Base-by-base conservation (phyloP, 1,139 yeast species). In the Arxiozyma bovina region DNA sequence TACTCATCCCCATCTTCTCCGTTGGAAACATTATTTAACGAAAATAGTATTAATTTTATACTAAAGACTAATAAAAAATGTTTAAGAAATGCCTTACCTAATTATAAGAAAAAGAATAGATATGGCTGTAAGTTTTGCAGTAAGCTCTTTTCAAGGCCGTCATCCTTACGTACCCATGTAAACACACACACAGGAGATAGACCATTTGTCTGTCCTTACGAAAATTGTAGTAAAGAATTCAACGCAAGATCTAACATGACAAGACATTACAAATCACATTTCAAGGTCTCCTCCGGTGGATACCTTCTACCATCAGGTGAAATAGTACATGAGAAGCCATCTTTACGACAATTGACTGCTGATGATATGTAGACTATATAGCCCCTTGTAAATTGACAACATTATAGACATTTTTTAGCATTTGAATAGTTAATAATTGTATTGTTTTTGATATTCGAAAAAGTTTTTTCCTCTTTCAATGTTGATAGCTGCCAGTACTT, bases 131-230 rank as follows among this genome's bases (percentile, higher is more conserved):
- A 76, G 34, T 75, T 81, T n/a, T 89, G 96, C 69, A 77, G 80
- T 53, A 87, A 87, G 68, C 81, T 81, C 50, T 88, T 89, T 73
- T 83, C 86, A 53, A 75, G 96, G 56, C 96, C 96, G 1, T 82
- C 89, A 12, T 85, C 93, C 2, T 74, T 88, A 55, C 85, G 82
- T 63, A 87, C 93, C 4, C 96, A 89, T 70, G 77, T 80, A 70
- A 84, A 86, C 67, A 83, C 89, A 2, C 96, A 89, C 67, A 87
- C 96, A 0, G 96, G 96, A 5, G 93, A 86, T 65, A 87, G 86
- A 68, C 88, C 93, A 27, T 87, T 79, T 71, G 73, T 72, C 57
- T 89, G 96, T 66, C 79, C 79, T 12, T 80, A 83, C 78, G 73
- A 72, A 0, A 78, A 78, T 27, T 89, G 96, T 70, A 84, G 83